Conservation (phyloP, 768 basidiomycete species). For the Amanita fuliginea region DNA sequence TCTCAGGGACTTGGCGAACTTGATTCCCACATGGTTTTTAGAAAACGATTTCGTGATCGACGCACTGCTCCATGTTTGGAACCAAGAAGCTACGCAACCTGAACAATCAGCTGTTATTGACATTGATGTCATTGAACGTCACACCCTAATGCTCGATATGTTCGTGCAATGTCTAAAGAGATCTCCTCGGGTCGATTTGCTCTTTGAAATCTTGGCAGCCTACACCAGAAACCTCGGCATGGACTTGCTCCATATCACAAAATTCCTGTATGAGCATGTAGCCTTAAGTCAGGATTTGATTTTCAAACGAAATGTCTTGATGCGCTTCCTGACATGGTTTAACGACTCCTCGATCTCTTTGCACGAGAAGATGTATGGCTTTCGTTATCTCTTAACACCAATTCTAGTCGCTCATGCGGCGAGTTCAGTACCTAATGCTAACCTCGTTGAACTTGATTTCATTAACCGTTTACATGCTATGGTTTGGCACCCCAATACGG, state of each 20-base stretch:
- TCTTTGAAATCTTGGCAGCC: slow-evolving; percentile 79
- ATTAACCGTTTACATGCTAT: slow-evolving; percentile 56
- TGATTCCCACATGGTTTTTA: slow-evolving; percentile 61
- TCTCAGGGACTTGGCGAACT: slow-evolving; percentile 61
- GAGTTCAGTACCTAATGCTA: slow-evolving; percentile 37
- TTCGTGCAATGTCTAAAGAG: slow-evolving; percentile 65
- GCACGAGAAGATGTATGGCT: slow-evolving; percentile 68
- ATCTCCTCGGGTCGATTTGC: slow-evolving; percentile 71
- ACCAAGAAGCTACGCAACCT: slow-evolving; percentile 31
- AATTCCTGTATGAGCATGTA: slow-evolving; percentile 82
- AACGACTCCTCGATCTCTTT: slow-evolving; percentile 49
- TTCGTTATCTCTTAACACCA: slow-evolving; percentile 82
- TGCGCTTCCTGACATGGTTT: slow-evolving; percentile 83
- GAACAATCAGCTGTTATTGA: slow-evolving; percentile 31
- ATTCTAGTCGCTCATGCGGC: slow-evolving; percentile 70
- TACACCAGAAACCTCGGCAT: slow-evolving; percentile 74
- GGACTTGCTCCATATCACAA: slow-evolving; percentile 67
- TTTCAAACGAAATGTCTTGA: slow-evolving; percentile 73
- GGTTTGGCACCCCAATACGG: slow-evolving; percentile 75
- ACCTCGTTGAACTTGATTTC: slow-evolving; percentile 63
- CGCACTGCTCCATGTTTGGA: slow-evolving; percentile 68
- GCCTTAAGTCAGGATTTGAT: slow-evolving; percentile 57
- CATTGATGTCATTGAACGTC: slow-evolving; percentile 45
- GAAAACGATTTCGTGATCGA: slow-evolving; percentile 60
- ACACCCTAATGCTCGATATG: slow-evolving; percentile 59